Base-by-base conservation (phyloP, 73 alveolate species). In the Diophrys sp. region DNA sequence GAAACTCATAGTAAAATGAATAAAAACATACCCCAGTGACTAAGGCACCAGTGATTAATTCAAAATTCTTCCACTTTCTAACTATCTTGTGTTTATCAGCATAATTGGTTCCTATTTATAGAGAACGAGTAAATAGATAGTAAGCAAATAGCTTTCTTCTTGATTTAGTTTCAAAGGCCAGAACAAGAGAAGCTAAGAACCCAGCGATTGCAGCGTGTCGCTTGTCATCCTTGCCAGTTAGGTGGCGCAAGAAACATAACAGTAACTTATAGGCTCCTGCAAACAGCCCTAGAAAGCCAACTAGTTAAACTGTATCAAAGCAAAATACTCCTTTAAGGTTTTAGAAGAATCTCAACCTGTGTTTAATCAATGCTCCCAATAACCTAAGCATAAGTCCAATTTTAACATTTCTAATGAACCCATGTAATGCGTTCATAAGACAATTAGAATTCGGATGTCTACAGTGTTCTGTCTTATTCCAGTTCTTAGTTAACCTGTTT, bases 201-300 rank as follows among this genome's bases (percentile, higher is more conserved):
- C 83, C 83, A 27, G 74, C 75, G 0, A 75, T 28, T 23, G 57
- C 56, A 2, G 83, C 70, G 67, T 75, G 66, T 31, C 66, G 18
- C 23, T 68, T 68, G 14, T 54, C 74, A 23, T 75, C 75, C 23
- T 56, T 75, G 0, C 54, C 44, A n/a, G 75, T n/a, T 1, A 75
- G 66, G 27, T 34, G 66, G 24, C 83, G 55, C 11, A 75, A 33
- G 23, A 56, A 29, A 67, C 83, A 75, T 23, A 75, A 68, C 0
- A 62, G 23, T 27, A 75, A 29, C 29, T 75, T 75, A 34, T 54
- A 75, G 32, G 75, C 68, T 11, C 83, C 83, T 18, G 53, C 29
- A 29, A 55, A 25, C 2, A 34, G 66, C 30, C 75, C 83, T 23
- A 75, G 44, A 33, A 75, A 75, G n/a, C n/a, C n/a, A n/a, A n/a